Evolutionary conservation across 495 filamentous ascomycete genomes (phyloP).

Genomic region (Penicillium canescens): DNA sequence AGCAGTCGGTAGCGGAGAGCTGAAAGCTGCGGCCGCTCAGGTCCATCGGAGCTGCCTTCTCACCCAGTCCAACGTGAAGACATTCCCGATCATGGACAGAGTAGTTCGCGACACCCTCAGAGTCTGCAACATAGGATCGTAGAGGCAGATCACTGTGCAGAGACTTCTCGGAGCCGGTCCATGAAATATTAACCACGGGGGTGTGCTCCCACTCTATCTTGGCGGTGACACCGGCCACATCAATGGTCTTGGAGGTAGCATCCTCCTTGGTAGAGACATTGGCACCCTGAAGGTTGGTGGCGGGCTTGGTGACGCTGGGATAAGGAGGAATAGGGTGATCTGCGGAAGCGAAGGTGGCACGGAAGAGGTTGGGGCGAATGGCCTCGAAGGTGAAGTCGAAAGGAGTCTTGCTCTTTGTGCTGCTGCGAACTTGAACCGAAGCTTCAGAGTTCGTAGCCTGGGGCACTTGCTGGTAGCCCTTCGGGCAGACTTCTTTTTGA

Average conservation of each 20-base stretch:
- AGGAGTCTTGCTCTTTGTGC: slow-evolving; percentile 27
- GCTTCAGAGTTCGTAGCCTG: slow-evolving; percentile 19
- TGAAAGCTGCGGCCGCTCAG: slow-evolving; percentile 64
- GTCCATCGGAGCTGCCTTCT: slow-evolving; percentile 71
- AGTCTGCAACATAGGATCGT: slow-evolving; percentile 62
- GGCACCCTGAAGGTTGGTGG: slow-evolving; percentile 29
- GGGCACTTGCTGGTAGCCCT: slow-evolving; percentile 35
- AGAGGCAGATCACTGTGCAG: slow-evolving; percentile 59
- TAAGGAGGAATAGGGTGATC: slow-evolving; percentile 59
- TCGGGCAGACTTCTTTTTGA: slow-evolving; percentile 53
- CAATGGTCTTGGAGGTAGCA: slow-evolving; percentile 39
- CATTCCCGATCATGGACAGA: slow-evolving; percentile 55
- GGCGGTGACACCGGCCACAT: slow-evolving; percentile 49
- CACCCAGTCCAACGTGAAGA: slow-evolving; percentile 66
- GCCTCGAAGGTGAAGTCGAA: slow-evolving; percentile 61
- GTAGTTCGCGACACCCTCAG: slow-evolving; percentile 60
- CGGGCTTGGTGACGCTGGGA: slow-evolving; percentile 54
- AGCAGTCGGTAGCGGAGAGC: slow-evolving; percentile 66
- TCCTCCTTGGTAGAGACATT: slow-evolving; percentile 26
- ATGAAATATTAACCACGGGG: slow-evolving; percentile 57
- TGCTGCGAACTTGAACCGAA: slow-evolving; percentile 44
- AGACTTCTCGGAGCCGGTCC: slow-evolving; percentile 46
- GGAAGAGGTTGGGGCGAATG: slow-evolving; percentile 59
- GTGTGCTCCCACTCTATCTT: slow-evolving; percentile 54
- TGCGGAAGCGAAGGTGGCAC: slow-evolving; percentile 61